Percentiles rank a stretch among this genome's conserved stretches.
Evolutionary conservation across 169 alveolate genomes (phyloP).

Genomic region (Plasmodium vivax): DNA sequence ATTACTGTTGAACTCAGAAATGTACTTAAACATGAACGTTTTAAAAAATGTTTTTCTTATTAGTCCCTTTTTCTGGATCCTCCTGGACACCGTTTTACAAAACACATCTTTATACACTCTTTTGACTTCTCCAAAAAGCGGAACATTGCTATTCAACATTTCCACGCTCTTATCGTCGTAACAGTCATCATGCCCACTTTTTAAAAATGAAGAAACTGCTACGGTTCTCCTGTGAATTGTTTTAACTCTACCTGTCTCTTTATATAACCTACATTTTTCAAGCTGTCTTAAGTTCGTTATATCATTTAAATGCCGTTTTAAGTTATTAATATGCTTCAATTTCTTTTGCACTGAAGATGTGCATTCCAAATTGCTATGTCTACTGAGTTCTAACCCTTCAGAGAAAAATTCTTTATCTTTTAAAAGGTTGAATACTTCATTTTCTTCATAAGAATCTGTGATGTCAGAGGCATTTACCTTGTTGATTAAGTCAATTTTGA

Average conservation of each 20-base stretch:
- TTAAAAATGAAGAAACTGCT: slow-evolving; percentile 14
- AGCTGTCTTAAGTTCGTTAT: slow-evolving; percentile 27
- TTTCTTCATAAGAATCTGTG: slow-evolving; percentile 51
- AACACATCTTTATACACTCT: slow-evolving; percentile 1
- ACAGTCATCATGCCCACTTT: slow-evolving; percentile 16
- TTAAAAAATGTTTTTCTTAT: slow-evolving; percentile 15
- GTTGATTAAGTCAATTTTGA: slow-evolving; percentile 54
- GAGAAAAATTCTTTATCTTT: slow-evolving; percentile 44
- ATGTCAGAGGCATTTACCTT: slow-evolving; percentile 38
- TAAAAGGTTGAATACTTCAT: slow-evolving; percentile 64
- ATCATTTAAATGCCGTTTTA: slow-evolving; percentile 20
- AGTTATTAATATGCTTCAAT: slow-evolving; percentile 42
- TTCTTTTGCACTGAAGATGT: slow-evolving; percentile 26
- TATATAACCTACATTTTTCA: slow-evolving; percentile 18
- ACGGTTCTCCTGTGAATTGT: neutral
- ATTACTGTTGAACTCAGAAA: slow-evolving; percentile 12
- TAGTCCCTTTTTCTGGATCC: slow-evolving; percentile 33
- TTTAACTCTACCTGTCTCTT: neutral
- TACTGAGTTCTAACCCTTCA: neutral
- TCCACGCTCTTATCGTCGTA: neutral
- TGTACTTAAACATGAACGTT: neutral
- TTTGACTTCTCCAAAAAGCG: neutral
- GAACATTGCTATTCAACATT: slow-evolving; percentile 15
- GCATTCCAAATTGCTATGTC: slow-evolving; percentile 4
- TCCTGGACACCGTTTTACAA: slow-evolving; percentile 34